Base-by-base conservation (phyloP, 2,329 filamentous ascomycete genomes). In the Venturia carpophila region DNA sequence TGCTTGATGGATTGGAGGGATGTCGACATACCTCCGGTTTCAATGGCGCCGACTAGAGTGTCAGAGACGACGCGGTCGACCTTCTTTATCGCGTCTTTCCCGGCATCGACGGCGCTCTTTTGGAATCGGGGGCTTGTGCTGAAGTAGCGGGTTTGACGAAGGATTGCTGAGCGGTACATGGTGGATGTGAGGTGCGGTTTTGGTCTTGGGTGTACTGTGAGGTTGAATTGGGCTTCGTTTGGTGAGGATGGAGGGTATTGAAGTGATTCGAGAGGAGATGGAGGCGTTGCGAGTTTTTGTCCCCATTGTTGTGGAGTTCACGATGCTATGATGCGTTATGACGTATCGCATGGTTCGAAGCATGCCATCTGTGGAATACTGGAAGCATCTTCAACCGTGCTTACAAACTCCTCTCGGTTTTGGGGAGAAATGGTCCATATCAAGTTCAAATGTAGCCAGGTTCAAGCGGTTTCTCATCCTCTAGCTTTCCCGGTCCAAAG, bases 11-110 rank as follows among this genome's bases (percentile, higher is more conserved):
- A 10, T 24, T 47, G 41, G 61, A 34, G 34, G 27, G 17, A 43
- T 24, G 60, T 10, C 43, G 27, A 79, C 84, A 66, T 82, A 87
- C 84, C 80, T 67, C 83, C 82, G 69, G 79, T 84, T 75, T 88
- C 82, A 67, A 87, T 85, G 58, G 84, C 85, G 75, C 83, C 83
- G 27, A 87, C 82, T 13, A 81, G 80, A 34, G 75, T 80, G 72
- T 84, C 78, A 0, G 83, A 80, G 43, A 85, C 78, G 27, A 77
- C 78, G 67, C 80, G 76, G 73, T 87, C 84, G 24, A 83, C 82
- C 64, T 77, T 79, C 76, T 87, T 84, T 60, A 83, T 73, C 0
- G 82, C 80, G 52, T 86, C 83, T 74, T 86, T 86, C 69, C 81
- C 80, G 7, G 76, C 72, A 56, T 86, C 83, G 60, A 83, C 74